Conservation (phyloP, 371 early-diverging fungal genomes). For the Mucor mucedo region DNA sequence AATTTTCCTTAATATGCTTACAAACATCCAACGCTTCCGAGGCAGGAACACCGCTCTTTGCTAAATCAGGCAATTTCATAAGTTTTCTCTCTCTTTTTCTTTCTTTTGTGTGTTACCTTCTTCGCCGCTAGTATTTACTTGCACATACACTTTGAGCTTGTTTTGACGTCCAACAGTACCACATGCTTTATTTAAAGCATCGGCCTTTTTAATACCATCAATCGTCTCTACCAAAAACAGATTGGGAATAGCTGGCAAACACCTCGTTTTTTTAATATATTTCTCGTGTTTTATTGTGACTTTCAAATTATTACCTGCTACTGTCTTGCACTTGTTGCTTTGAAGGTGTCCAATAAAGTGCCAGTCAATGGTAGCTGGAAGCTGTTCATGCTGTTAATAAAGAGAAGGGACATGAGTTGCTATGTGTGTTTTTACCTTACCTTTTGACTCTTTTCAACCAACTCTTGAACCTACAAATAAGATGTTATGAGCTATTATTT, state of each 20-base stretch:
- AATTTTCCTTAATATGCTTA: constrained; percentile 67
- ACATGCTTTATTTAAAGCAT: constrained; percentile 78
- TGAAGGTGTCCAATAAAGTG: constrained; percentile 96
- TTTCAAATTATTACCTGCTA: constrained; percentile 57
- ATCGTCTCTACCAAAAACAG: constrained; percentile 91
- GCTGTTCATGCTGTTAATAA: constrained; percentile 28
- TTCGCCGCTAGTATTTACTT: constrained; percentile 95
- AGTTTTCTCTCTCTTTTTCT: background rate
- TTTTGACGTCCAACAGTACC: constrained; percentile 43
- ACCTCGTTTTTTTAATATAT: background rate
- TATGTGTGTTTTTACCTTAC: constrained; percentile 36
- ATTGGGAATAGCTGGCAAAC: constrained; percentile 75
- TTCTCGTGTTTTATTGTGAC: background rate
- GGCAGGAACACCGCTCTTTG: constrained; percentile 80
- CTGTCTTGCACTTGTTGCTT: constrained; percentile 92
- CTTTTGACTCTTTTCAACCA: constrained; percentile 85
- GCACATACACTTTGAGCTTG: constrained; percentile 83
- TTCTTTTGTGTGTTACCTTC: constrained; percentile 54
- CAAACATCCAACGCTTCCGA: constrained; percentile 54
- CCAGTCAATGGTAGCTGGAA: constrained; percentile 87
- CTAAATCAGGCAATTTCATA: constrained; percentile 41
- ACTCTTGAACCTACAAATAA: constrained; percentile 79
- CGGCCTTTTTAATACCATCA: constrained; percentile 84
- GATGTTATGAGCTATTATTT: background rate
- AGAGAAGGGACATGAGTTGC: background rate